These are phyloP conservation scores for Rhododendron ferrugineum DNA, from an alignment of 148 eudicot species.

Conservation along the genomic window DNA sequence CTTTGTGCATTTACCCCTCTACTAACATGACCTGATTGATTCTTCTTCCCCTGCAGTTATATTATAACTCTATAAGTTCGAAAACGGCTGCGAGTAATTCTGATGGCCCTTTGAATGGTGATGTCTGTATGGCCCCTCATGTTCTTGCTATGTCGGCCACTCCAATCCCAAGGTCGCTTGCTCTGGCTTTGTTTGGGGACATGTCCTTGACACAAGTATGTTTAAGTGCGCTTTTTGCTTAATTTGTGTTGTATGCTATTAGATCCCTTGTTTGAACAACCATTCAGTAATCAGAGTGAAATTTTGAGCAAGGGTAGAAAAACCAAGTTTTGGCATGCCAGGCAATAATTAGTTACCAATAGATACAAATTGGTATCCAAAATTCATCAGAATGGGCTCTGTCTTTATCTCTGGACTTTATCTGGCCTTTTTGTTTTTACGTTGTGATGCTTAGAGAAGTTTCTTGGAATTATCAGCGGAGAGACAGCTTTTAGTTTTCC, in stretches of 20 bases:
- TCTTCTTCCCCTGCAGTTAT: constrained; percentile 50
- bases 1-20: not conserved
- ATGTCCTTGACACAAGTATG: constrained; percentile 91
- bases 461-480: not conserved
- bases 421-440: not conserved
- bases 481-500: not conserved
- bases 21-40: constrained; percentile 5
- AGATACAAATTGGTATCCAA: not conserved
- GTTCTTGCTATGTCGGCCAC: constrained; percentile 96
- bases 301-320: not conserved
- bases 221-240: not conserved
- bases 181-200: constrained; percentile 89
- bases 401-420: not conserved
- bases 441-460: not conserved
- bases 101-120: constrained; percentile 35
- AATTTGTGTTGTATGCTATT: not conserved
- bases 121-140: constrained; percentile 81
- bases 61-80: constrained; percentile 37
- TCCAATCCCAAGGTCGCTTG: constrained; percentile 96
- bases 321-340: not conserved
- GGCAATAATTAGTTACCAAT: not conserved
- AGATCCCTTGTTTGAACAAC: not conserved
- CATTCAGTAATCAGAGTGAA: not conserved
- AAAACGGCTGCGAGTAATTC: constrained; percentile 29
- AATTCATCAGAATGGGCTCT: not conserved